Evolutionary conservation across 139 green algal genomes (phyloP).

Genomic region (Marvania coccoides): DNA sequence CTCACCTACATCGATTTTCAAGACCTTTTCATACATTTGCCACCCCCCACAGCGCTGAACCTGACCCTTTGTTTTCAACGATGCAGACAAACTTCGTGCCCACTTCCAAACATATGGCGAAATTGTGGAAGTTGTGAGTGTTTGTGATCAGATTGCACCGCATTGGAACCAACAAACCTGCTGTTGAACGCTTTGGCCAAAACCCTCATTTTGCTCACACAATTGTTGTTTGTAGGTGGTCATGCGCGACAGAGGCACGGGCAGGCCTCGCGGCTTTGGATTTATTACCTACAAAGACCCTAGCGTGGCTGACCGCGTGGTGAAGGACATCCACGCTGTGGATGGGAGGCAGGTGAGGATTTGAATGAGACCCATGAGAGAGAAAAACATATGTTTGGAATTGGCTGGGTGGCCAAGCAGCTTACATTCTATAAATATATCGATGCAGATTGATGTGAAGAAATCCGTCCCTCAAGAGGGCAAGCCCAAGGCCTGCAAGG

Average conservation of each 20-base stretch:
- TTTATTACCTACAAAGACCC: conserved; percentile 69
- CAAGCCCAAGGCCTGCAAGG: conserved; percentile 61
- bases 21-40: not conserved
- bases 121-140: conserved; percentile 57
- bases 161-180: not conserved
- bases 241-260: conserved; percentile 64
- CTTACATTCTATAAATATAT: not conserved
- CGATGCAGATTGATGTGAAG: conserved; percentile 73
- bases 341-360: conserved; percentile 43
- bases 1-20: no score
- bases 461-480: conserved; percentile 59
- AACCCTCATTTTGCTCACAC: no score
- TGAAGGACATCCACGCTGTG: conserved; percentile 49
- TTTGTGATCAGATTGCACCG: not conserved
- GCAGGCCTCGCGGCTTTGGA: conserved; percentile 66
- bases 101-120: conserved; percentile 66
- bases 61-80: not conserved
- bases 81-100: conserved; percentile 51
- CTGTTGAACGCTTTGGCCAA: not conserved
- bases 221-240: conserved; percentile 54
- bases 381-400: no score
- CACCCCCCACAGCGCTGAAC: not conserved
- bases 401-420: no score
- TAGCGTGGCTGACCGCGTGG: conserved; percentile 45
- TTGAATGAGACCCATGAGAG: no score